Percentiles rank a stretch among this genome's conserved stretches.
Conservation (phyloP, 805 yeast species). For the Starmerella apicola region DNA sequence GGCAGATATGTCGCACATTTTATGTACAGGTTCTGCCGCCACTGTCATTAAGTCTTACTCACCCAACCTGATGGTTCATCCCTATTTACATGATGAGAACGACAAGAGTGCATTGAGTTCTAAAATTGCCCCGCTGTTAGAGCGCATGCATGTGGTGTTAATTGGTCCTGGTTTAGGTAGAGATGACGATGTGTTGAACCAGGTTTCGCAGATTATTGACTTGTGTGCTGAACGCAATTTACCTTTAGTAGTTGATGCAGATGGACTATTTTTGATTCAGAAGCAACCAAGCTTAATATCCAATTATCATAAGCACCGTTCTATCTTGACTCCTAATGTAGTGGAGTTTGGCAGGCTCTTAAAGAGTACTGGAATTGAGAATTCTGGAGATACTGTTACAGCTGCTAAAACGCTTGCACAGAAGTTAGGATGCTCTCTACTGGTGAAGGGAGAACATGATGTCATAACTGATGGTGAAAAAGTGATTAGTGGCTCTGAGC, state of each 20-base stretch:
- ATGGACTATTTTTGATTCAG: constrained; percentile 60
- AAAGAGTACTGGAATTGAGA: constrained; percentile 31
- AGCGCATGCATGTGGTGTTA: constrained; percentile 66
- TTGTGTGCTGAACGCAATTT: constrained; percentile 43
- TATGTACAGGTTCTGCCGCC: constrained; percentile 75
- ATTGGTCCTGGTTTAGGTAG: constrained; percentile 94
- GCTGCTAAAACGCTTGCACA: constrained; percentile 36
- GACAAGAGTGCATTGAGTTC: constrained; percentile 20
- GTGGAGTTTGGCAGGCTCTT: constrained; percentile 67
- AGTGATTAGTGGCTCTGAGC: constrained; percentile 33
- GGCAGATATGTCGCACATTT: constrained; percentile 74
- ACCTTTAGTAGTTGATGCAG: constrained; percentile 84
- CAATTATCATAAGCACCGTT: constrained; percentile 41
- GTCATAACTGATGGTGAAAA: constrained; percentile 42
- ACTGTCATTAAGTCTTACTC: constrained; percentile 73
- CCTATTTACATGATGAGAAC: constrained; percentile 49
- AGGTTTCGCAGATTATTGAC: constrained; percentile 45
- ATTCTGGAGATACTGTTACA: constrained; percentile 12
- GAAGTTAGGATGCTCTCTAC: constrained; percentile 43
- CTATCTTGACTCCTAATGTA: constrained; percentile 79
- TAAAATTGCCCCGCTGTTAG: constrained; percentile 36
- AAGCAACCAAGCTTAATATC: constrained; percentile 34
- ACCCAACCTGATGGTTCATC: constrained; percentile 95
- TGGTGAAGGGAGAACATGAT: constrained; percentile 66
- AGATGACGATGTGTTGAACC: constrained; percentile 51